Evolutionary conservation across 495 filamentous ascomycete species (phyloP).

Genomic region (Talaromyces adpressus): DNA sequence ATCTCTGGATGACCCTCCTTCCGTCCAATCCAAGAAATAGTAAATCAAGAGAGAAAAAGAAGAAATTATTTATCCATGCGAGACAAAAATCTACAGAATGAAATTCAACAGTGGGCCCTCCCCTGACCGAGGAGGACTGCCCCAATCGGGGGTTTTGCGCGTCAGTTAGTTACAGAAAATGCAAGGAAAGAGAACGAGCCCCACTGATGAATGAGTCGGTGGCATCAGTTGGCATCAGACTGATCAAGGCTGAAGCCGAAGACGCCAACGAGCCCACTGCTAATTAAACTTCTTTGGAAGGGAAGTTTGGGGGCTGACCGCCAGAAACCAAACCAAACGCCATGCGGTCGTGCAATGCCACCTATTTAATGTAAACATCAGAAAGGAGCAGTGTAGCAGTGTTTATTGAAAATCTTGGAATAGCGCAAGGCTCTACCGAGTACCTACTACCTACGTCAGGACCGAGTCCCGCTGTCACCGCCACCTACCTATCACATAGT

Average conservation of each 20-base stretch:
- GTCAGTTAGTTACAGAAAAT: constrained; percentile 1
- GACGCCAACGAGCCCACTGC: background rate
- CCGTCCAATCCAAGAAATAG: background rate
- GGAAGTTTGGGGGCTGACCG: background rate
- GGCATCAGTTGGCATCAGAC: background rate
- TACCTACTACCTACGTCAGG: background rate
- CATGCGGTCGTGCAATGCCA: background rate
- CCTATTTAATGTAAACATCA: background rate
- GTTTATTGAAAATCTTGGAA: background rate
- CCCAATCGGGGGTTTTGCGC: constrained; percentile 1
- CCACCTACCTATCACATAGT: background rate
- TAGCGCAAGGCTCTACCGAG: background rate
- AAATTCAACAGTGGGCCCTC: background rate
- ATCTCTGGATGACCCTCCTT: constrained; percentile 5
- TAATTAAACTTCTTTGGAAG: background rate
- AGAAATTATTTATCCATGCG: background rate
- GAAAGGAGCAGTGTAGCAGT: background rate
- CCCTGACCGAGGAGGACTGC: background rate
- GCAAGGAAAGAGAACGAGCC: constrained; percentile 1
- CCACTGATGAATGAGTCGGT: background rate
- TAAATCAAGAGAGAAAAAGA: background rate
- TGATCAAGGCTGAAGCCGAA: background rate
- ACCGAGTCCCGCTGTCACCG: background rate
- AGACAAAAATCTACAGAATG: background rate
- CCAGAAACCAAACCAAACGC: background rate